Conservation (phyloP, 106 monocot genomes). For the Phalaenopsis equestris region DNA sequence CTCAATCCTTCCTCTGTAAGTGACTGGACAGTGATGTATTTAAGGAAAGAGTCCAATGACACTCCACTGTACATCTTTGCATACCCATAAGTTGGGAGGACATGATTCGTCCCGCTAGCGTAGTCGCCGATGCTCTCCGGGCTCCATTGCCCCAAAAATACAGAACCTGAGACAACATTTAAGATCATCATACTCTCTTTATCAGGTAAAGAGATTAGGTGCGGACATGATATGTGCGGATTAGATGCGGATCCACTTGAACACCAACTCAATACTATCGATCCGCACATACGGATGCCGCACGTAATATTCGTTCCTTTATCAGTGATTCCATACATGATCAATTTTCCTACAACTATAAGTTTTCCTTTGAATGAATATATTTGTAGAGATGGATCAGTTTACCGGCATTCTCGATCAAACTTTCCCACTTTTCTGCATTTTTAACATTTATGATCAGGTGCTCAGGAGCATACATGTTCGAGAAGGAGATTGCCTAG, state of each 20-base stretch:
- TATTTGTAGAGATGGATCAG: background rate
- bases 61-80: constrained; percentile 94
- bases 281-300: too few species aligned
- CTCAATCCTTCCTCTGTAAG: constrained; percentile 78
- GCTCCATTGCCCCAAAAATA: constrained; percentile 89
- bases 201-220: background rate
- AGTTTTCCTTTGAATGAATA: background rate
- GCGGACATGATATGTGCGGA: too few species aligned
- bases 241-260: too few species aligned
- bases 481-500: constrained; percentile 91
- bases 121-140: constrained; percentile 98
- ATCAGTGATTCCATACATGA: background rate
- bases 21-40: constrained; percentile 87
- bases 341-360: background rate
- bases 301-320: background rate
- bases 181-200: background rate
- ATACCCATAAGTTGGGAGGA: constrained; percentile 93
- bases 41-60: constrained; percentile 80
- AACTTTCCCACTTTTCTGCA: constrained; percentile 78
- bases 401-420: constrained; percentile 91
- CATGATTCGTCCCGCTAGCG: constrained; percentile 94
- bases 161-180: constrained; percentile 47
- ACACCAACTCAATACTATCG: too few species aligned
- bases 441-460: constrained; percentile 82
- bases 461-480: constrained; percentile 97